phyloP scores from a whole-genome alignment of 2,329 filamentous ascomycete genomes.

The Botrytis medusae region DNA sequence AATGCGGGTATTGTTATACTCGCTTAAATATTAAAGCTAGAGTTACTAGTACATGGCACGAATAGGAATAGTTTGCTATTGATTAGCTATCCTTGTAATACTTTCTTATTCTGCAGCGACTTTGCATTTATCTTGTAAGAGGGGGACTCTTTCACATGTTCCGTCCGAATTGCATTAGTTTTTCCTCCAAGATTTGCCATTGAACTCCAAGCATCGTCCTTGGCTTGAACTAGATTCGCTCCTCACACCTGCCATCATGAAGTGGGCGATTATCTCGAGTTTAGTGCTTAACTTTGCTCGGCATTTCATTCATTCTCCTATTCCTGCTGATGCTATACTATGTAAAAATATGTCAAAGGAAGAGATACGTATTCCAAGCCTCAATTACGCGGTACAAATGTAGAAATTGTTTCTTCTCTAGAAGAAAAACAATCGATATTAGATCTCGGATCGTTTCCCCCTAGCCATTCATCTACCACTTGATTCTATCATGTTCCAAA shows the following conservation, averaged over 20 bases:
- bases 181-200: too few species aligned
- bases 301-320: not conserved
- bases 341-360: not conserved
- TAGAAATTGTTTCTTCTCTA: not conserved
- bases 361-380: not conserved
- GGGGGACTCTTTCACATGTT: not conserved
- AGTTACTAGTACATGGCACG: not conserved
- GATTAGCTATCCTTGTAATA: not conserved
- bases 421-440: not conserved
- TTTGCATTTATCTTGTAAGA: not conserved
- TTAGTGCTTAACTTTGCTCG: not conserved
- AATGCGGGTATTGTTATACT: not conserved
- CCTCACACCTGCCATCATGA: not conserved
- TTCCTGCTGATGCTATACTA: too few species aligned
- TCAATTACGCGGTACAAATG: not conserved
- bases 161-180: not conserved
- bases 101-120: not conserved
- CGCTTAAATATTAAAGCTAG: not conserved
- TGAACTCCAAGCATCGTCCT: not conserved
- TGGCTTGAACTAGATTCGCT: not conserved
- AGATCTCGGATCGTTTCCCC: not conserved
- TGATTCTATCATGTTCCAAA: not conserved
- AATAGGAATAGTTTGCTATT: not conserved
- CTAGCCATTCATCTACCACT: not conserved
- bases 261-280: not conserved